Base-by-base conservation (phyloP, 2,329 filamentous ascomycete species). In the Xenosphaeropsis pyriputrescens region DNA sequence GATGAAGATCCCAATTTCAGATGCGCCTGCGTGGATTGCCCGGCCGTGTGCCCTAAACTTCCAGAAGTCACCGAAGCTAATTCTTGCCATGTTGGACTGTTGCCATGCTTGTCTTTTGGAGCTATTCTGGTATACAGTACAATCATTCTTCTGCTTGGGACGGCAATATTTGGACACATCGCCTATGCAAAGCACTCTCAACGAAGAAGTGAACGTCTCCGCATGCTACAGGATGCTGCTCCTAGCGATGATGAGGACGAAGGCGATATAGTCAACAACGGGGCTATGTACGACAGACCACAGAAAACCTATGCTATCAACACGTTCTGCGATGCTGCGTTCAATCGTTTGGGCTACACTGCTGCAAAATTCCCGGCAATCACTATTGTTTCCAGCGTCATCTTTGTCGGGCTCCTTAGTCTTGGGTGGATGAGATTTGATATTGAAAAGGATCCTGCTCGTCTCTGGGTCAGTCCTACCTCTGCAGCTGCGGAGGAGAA, bases 181-280 rank as follows among this genome's bases (percentile, higher is more conserved):
- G 79, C 78, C 2, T 93, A 82, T 61, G 75, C 70, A 40, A 79
- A 75, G 48, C 83, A 85, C 52, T 70, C 76, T 13, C 70, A 75
- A 54, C 75, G 77, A 43, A 84, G 83, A 48, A 83, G 78, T 38
- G 86, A 95, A 58, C 70, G 85, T 15, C 70, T 93, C n/a, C 75
- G 86, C 41, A 66, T 98, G 4, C 67, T 98, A 22, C 86, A 94
- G 50, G 89, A 94, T 50, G 70, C 82, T 0, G 70, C 75, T 11
- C 79, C 79, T 7, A 93, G 84, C 50, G 89, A 96, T 45, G 88
- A 96, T 41, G 91, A 98, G 46, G 89, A 95, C 43, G 89, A 95
- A 52, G 86, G 82, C 2, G 85, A 93, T 43, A 70, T 88, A 38
- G 75, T 91, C 3, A 74, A 83, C 47, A 80, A 79, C 38, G 72